A percentile compares a stretch with the other conserved stretches of the same genome.
These are phyloP conservation scores for Telfairia occidentalis DNA, from an alignment of 331 rosid species.

Conservation along the genomic window DNA sequence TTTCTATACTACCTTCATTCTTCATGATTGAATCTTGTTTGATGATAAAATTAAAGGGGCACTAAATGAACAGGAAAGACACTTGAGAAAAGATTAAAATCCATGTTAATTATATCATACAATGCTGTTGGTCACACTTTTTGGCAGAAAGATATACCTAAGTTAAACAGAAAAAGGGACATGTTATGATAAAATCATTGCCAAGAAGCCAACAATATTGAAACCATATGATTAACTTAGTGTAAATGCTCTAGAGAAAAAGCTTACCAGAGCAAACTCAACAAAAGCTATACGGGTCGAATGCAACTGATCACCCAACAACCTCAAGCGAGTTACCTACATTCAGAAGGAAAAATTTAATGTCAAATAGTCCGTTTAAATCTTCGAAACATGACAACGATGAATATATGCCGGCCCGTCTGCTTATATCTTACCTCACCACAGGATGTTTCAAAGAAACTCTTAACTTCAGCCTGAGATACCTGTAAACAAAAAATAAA, in stretches of 20 bases:
- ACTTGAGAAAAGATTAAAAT: background rate
- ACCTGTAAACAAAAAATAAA: constrained; percentile 32
- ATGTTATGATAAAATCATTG: background rate
- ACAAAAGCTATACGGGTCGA: constrained; percentile 97
- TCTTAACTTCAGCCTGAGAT: constrained; percentile 87
- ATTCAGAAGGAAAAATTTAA: background rate
- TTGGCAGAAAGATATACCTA: background rate
- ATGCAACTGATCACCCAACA: constrained; percentile 90
- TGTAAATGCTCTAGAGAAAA: background rate
- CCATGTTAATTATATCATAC: background rate
- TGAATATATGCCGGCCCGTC: background rate
- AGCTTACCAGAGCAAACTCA: constrained; percentile 64
- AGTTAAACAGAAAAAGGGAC: background rate
- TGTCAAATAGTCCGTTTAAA: background rate
- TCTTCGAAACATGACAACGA: background rate
- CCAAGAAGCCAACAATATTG: background rate
- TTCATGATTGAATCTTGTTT: background rate
- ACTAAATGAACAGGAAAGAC: background rate
- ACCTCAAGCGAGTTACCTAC: constrained; percentile 90
- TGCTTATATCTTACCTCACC: constrained; percentile 55
- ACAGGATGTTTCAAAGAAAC: constrained; percentile 74
- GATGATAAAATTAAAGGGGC: background rate
- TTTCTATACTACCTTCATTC: background rate
- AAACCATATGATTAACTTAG: background rate
- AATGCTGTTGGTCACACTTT: background rate